Percentiles rank a stretch among this genome's conserved stretches.
These are phyloP conservation scores for Diplodia mutila DNA, from an alignment of 2,329 filamentous ascomycete genomes.

Conservation along the genomic window DNA sequence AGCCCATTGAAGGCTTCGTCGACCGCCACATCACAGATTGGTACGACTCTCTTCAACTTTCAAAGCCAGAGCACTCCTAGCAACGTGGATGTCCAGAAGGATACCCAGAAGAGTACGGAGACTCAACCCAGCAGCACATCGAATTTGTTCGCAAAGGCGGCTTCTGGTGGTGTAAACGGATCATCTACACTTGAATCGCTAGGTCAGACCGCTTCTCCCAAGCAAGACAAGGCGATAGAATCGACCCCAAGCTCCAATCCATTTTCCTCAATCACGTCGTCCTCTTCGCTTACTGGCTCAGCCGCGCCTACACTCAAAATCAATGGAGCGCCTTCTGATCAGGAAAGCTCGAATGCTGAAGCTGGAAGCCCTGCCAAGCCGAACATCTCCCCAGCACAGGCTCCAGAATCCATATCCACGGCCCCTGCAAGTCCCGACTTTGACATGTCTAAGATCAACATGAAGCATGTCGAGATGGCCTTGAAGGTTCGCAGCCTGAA, in stretches of 20 bases:
- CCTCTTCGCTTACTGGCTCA: not conserved
- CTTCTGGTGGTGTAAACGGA: not conserved
- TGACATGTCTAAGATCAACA: not conserved
- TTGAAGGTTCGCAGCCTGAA: not conserved
- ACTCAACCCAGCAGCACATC: not conserved
- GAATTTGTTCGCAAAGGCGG: conserved; percentile 2
- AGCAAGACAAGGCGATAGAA: not conserved
- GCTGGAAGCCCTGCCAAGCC: not conserved
- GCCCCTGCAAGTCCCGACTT: not conserved
- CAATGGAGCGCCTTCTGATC: not conserved
- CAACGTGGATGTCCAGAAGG: not conserved
- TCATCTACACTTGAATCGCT: not conserved
- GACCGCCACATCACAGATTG: not conserved
- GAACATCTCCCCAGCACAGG: not conserved
- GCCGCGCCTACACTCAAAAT: not conserved
- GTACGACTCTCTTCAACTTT: not conserved
- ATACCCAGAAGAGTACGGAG: not conserved
- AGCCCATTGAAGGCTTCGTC: not conserved
- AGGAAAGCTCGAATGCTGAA: not conserved
- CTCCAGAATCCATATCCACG: not conserved
- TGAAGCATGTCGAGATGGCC: not conserved
- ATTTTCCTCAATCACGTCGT: not conserved
- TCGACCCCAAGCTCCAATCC: not conserved
- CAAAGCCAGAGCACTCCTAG: not conserved
- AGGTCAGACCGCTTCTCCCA: not conserved